A percentile compares a stretch with the other conserved stretches of the same genome.
Evolutionary conservation across 2,329 filamentous ascomycete genomes (phyloP).

Genomic region (Arthroderma uncinatum): DNA sequence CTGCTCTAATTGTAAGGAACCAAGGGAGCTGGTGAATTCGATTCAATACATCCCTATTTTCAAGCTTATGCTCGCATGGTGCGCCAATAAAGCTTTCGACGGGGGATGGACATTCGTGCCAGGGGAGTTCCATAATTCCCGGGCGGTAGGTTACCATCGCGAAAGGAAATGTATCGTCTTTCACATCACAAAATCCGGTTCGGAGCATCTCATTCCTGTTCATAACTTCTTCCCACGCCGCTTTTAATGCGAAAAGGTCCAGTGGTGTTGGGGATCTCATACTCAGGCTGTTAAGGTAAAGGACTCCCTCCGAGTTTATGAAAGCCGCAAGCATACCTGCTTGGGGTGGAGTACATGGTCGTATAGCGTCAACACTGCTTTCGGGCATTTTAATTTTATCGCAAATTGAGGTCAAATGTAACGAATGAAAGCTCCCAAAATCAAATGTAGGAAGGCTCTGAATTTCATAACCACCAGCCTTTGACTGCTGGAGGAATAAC

Average conservation of each 20-base stretch:
- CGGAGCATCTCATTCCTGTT: constrained; percentile 59
- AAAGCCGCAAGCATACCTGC: constrained; percentile 69
- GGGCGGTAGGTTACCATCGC: constrained; percentile 58
- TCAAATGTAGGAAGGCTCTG: constrained; percentile 29
- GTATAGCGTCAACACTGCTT: constrained; percentile 44
- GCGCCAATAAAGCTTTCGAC: neutral
- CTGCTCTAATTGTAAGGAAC: constrained; percentile 44
- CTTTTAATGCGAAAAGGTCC: constrained; percentile 33
- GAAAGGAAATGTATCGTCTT: constrained; percentile 52
- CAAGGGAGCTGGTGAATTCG: constrained; percentile 50
- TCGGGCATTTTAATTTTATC: constrained; percentile 22
- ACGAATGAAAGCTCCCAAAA: constrained; percentile 42
- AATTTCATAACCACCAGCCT: constrained; percentile 17
- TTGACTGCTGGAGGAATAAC: constrained; percentile 31
- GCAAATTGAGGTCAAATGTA: constrained; percentile 29
- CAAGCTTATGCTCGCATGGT: neutral
- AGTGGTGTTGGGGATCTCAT: constrained; percentile 38
- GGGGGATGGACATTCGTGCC: constrained; percentile 17
- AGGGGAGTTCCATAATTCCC: constrained; percentile 29
- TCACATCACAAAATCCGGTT: constrained; percentile 57
- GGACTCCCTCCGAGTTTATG: constrained; percentile 50
- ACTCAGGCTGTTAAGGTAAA: constrained; percentile 67
- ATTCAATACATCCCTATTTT: neutral
- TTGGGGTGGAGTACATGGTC: constrained; percentile 72
- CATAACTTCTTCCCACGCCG: constrained; percentile 50